phyloP scores from a whole-genome alignment of 352 stramenopile genomes.

The Phytophthora vignae region DNA sequence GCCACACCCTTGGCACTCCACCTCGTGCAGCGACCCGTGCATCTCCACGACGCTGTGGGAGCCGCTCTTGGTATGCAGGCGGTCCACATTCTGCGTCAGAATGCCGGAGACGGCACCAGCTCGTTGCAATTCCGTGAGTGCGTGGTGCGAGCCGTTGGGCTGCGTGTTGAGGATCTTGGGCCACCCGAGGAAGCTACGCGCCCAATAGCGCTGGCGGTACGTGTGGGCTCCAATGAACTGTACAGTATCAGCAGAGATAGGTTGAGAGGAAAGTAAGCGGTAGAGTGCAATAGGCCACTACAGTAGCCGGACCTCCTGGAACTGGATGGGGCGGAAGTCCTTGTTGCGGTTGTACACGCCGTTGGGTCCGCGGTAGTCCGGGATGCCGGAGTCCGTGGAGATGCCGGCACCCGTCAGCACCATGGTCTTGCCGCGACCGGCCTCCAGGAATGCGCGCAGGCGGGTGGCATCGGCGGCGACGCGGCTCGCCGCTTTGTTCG shows the following conservation, averaged over 20 bases:
- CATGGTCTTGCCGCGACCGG: constrained; percentile 55
- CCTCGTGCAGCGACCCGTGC: constrained; percentile 92
- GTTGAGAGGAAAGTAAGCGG: not conserved
- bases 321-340: constrained; percentile 96
- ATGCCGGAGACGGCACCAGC: constrained; percentile 62
- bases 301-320: constrained; percentile 84
- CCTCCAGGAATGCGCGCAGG: constrained; percentile 68
- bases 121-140: constrained; percentile 85
- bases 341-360: constrained; percentile 95
- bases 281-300: not conserved
- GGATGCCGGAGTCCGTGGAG: constrained; percentile 97
- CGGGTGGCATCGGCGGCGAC: constrained; percentile 38
- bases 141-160: constrained; percentile 92
- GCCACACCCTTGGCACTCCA: constrained; percentile 87
- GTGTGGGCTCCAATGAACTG: constrained; percentile 72
- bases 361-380: constrained; percentile 96
- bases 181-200: constrained; percentile 92
- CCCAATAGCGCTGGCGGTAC: constrained; percentile 94
- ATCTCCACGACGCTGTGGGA: constrained; percentile 93
- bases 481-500: constrained; percentile 18
- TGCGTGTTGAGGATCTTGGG: constrained; percentile 78
- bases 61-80: constrained; percentile 93
- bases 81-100: constrained; percentile 99
- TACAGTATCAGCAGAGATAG: not conserved
- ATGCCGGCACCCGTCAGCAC: constrained; percentile 96